Evolutionary conservation across 2,329 filamentous ascomycete genomes (phyloP).

Genomic region (Paecilomyces niveus): DNA sequence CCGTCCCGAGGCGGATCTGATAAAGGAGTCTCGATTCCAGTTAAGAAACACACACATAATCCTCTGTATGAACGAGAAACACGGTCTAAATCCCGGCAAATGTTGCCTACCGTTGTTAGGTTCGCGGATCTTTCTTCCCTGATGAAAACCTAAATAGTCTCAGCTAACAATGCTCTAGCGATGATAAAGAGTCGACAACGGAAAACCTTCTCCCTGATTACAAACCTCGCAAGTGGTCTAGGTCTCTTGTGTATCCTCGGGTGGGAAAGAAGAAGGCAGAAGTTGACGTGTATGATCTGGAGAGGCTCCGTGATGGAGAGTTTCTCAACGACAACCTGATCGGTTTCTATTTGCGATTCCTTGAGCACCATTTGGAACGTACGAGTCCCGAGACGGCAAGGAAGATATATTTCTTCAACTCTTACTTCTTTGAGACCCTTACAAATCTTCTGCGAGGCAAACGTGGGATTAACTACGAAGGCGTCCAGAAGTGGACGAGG

Average conservation of each 20-base stretch:
- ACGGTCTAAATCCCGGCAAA: conserved; percentile 21
- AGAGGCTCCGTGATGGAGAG: conserved; percentile 71
- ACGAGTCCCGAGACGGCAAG: conserved; percentile 50
- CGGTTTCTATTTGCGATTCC: conserved; percentile 73
- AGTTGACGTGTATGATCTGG: conserved; percentile 44
- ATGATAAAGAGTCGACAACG: conserved; percentile 2
- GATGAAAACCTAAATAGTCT: neutral
- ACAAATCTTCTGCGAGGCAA: conserved; percentile 50
- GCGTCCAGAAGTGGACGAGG: conserved; percentile 80
- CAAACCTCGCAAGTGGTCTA: conserved; percentile 10
- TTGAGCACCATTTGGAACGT: conserved; percentile 55
- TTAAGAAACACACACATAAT: conserved; percentile 16
- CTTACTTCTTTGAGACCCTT: conserved; percentile 79
- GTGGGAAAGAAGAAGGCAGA: conserved; percentile 41
- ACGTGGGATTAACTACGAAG: conserved; percentile 68
- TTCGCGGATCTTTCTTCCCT: conserved; percentile 8
- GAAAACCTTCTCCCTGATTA: neutral
- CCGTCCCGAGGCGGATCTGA: conserved; percentile 5
- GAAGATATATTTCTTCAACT: conserved; percentile 82
- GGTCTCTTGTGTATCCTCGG: conserved; percentile 38
- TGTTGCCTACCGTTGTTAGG: conserved; percentile 10
- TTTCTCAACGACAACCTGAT: conserved; percentile 92
- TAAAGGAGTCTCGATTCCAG: conserved; percentile 17
- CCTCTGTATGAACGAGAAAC: conserved; percentile 17
- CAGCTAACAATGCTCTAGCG: neutral